These are phyloP conservation scores for Breynia disticha DNA, from an alignment of 441 rosid species.

Conservation along the genomic window DNA sequence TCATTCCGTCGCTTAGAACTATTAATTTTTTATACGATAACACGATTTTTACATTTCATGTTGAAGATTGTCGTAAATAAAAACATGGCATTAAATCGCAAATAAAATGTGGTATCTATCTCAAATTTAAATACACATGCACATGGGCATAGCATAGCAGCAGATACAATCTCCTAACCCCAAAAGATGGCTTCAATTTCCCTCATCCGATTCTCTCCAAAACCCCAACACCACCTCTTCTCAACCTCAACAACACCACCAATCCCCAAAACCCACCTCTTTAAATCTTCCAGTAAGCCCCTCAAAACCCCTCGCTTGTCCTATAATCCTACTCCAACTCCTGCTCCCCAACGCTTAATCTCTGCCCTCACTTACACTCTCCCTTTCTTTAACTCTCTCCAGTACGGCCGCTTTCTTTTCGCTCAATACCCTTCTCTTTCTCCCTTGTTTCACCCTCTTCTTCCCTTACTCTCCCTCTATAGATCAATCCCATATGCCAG, in stretches of 20 bases:
- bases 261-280: background rate
- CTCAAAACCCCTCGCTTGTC: conserved; percentile 26
- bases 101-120: too few species aligned
- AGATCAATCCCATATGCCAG: conserved; percentile 61
- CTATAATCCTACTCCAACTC: conserved; percentile 55
- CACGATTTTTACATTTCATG: too few species aligned
- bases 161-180: too few species aligned
- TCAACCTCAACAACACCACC: conserved; percentile 3
- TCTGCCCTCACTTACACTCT: conserved; percentile 62
- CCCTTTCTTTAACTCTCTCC: conserved; percentile 60
- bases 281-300: background rate
- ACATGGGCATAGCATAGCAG: too few species aligned
- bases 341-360: conserved; percentile 61
- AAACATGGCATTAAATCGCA: too few species aligned
- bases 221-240: conserved; percentile 3
- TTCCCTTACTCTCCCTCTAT: conserved; percentile 61
- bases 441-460: conserved; percentile 46
- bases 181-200: conserved; percentile 17
- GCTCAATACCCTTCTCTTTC: conserved; percentile 46
- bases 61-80: too few species aligned
- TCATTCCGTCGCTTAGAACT: too few species aligned
- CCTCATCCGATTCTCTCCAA: conserved; percentile 14
- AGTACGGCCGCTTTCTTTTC: conserved; percentile 71
- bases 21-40: too few species aligned
- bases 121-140: too few species aligned